Evolutionary conservation across 257 asterid species (phyloP).

Genomic region (Cordia subcordata): DNA sequence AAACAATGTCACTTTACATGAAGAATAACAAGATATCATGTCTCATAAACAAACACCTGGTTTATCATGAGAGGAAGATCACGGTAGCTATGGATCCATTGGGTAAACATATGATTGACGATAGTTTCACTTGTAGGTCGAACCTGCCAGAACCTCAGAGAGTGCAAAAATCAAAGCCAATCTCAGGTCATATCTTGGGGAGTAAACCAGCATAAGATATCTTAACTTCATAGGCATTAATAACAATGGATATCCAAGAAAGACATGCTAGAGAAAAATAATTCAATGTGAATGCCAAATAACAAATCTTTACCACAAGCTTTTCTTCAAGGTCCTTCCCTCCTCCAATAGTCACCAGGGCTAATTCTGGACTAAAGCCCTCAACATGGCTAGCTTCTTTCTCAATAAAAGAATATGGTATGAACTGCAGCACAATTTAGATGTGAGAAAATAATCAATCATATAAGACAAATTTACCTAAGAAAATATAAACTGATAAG

Average conservation of each 20-base stretch:
- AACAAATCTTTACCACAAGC: slow-evolving; percentile 74
- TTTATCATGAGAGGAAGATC: slow-evolving; percentile 99
- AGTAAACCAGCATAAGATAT: slow-evolving; percentile 9
- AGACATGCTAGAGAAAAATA: not conserved
- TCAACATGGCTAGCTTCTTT: slow-evolving; percentile 99
- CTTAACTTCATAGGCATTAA: no score
- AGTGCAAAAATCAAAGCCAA: slow-evolving; percentile 57
- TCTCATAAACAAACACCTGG: slow-evolving; percentile 47
- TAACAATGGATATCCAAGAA: slow-evolving; percentile 1
- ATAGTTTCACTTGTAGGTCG: slow-evolving; percentile 99
- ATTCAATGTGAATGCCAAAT: slow-evolving; percentile 8
- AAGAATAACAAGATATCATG: slow-evolving; percentile 10
- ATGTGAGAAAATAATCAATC: slow-evolving; percentile 14
- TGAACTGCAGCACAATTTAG: slow-evolving; percentile 48
- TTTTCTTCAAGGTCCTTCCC: slow-evolving; percentile 99
- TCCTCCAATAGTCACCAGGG: slow-evolving; percentile 94
- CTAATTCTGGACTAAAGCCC: slow-evolving; percentile 98
- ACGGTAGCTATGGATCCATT: slow-evolving; percentile 97
- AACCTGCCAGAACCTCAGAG: slow-evolving; percentile 97
- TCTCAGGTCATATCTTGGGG: slow-evolving; percentile 34
- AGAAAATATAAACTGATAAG: not conserved
- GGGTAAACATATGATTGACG: slow-evolving; percentile 99
- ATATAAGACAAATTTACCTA: not conserved
- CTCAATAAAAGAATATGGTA: slow-evolving; percentile 94
- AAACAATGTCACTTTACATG: slow-evolving; percentile 4